Conservation (phyloP, 1,139 yeast genomes). For the Wickerhamomyces sp. region DNA sequence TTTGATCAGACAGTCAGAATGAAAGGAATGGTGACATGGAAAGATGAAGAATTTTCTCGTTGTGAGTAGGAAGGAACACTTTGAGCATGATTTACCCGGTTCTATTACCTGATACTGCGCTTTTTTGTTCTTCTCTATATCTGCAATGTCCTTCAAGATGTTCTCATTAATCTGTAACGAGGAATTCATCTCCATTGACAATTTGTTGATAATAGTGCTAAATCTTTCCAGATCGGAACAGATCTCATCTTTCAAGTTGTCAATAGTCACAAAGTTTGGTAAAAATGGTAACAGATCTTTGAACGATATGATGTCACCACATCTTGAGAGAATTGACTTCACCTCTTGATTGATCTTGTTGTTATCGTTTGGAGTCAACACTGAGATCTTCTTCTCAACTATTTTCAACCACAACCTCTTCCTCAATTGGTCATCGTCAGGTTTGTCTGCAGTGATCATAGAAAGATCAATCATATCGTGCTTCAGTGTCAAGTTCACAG, state of each 20-base stretch:
- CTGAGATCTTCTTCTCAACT: conserved; percentile 50
- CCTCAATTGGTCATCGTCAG: conserved; percentile 44
- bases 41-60: conserved; percentile 74
- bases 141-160: conserved; percentile 51
- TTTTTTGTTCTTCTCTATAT: conserved; percentile 33
- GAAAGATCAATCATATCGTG: conserved; percentile 61
- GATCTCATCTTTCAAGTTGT: conserved; percentile 78
- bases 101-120: conserved; percentile 54
- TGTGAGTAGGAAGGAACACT: conserved; percentile 64
- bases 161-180: conserved; percentile 61
- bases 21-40: conserved; percentile 90
- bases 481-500: conserved; percentile 66
- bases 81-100: conserved; percentile 79
- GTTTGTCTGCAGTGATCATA: conserved; percentile 48
- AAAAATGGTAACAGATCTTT: conserved; percentile 81
- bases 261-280: conserved; percentile 79
- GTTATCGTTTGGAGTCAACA: conserved; percentile 19
- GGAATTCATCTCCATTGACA: conserved; percentile 73
- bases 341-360: conserved; percentile 22
- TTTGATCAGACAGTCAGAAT: conserved; percentile 76
- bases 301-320: conserved; percentile 60
- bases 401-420: conserved; percentile 73
- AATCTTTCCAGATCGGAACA: conserved; percentile 72
- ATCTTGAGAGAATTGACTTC: conserved; percentile 41
- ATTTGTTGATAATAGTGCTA: conserved; percentile 55